phyloP scores from a whole-genome alignment of 768 basidiomycete genomes.

The Lepiota brunneoincarnata region DNA sequence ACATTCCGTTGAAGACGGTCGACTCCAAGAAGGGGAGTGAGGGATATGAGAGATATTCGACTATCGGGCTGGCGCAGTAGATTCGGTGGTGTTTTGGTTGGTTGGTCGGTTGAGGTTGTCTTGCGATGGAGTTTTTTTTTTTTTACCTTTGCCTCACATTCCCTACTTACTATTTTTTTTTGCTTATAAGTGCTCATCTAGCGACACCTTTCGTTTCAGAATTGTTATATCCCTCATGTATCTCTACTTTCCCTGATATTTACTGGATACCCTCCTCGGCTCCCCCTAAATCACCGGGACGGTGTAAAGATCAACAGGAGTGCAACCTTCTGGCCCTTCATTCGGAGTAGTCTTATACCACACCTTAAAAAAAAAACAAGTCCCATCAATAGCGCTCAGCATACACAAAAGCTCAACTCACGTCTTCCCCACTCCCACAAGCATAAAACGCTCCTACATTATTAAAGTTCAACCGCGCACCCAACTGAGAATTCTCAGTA shows the following conservation, averaged over 20 bases:
- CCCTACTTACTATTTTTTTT: not conserved
- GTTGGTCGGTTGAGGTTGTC: not conserved
- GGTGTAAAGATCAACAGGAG: constrained; percentile 19
- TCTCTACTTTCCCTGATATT: not conserved
- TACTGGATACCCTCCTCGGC: not conserved
- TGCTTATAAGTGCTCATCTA: not conserved
- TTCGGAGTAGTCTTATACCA: constrained; percentile 19
- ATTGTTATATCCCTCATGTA: not conserved
- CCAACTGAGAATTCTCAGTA: constrained; percentile 27
- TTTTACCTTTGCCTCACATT: not conserved
- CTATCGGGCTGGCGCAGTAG: not conserved
- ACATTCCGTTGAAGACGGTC: constrained; percentile 1
- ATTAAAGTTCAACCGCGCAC: constrained; percentile 25
- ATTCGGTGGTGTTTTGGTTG: not conserved
- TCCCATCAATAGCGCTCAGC: not conserved
- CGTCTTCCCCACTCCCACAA: constrained; percentile 25
- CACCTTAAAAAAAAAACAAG: constrained; percentile 15
- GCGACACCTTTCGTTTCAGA: not conserved
- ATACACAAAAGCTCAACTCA: constrained; percentile 14
- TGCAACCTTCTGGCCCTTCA: constrained; percentile 18
- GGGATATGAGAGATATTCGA: not conserved
- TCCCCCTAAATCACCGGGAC: constrained; percentile 19
- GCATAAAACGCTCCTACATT: constrained; percentile 28
- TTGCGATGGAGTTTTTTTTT: not conserved
- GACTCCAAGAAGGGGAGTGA: not conserved